phyloP scores from a whole-genome alignment of 2,329 filamentous ascomycete species.

The Cucurbitaria berberidis region DNA sequence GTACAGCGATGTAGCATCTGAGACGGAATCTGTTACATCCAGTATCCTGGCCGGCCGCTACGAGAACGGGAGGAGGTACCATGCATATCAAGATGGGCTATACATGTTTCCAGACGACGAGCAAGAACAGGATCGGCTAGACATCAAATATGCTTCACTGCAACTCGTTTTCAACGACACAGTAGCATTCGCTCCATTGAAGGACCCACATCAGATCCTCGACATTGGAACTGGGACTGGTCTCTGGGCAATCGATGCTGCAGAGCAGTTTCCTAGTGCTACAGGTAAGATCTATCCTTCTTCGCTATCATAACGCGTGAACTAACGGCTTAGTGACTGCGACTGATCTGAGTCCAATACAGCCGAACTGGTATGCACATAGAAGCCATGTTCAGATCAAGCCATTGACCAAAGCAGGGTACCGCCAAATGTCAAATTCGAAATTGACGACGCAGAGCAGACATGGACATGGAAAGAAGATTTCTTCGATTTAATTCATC shows the following conservation, averaged over 20 bases:
- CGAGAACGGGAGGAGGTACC: slow-evolving; percentile 38
- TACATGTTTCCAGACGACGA: slow-evolving; percentile 37
- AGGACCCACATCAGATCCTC: slow-evolving; percentile 35
- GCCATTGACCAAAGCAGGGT: slow-evolving; percentile 15
- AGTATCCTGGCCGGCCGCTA: slow-evolving; percentile 35
- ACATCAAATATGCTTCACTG: slow-evolving; percentile 31
- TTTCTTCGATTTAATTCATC: slow-evolving; percentile 64
- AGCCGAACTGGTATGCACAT: slow-evolving; percentile 32
- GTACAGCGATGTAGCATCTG: slow-evolving; percentile 27
- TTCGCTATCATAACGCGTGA: not conserved
- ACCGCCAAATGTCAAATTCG: slow-evolving; percentile 35
- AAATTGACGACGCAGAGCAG: slow-evolving; percentile 39
- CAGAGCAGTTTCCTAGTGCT: slow-evolving; percentile 29
- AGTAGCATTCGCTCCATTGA: slow-evolving; percentile 33
- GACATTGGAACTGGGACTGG: slow-evolving; percentile 42
- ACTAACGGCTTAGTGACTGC: slow-evolving; percentile 24
- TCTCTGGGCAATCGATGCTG: slow-evolving; percentile 47
- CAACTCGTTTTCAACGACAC: slow-evolving; percentile 35
- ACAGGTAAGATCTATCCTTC: not conserved
- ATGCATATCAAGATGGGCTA: slow-evolving; percentile 22
- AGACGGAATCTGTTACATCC: slow-evolving; percentile 37
- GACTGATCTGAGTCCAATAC: slow-evolving; percentile 45
- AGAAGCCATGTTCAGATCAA: not conserved
- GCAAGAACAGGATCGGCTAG: slow-evolving; percentile 32
- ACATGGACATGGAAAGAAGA: slow-evolving; percentile 51